These are phyloP conservation scores for Leccinum boreale DNA, from an alignment of 768 basidiomycete species.

Conservation along the genomic window DNA sequence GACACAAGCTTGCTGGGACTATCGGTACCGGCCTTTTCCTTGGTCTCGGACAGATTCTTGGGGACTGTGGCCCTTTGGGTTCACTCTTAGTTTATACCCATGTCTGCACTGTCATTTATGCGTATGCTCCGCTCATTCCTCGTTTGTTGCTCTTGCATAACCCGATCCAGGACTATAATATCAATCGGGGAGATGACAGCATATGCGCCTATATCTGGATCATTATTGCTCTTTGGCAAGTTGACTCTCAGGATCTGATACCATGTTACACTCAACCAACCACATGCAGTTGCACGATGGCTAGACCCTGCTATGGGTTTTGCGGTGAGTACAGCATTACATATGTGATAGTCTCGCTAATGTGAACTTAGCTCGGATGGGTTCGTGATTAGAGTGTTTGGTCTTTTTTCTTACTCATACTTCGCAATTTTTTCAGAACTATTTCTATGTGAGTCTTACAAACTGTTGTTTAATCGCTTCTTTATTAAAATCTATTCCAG, in stretches of 20 bases:
- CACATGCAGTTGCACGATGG: conserved; percentile 29
- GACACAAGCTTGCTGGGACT: conserved; percentile 24
- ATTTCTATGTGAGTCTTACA: conserved; percentile 30
- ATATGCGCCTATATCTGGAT: conserved; percentile 28
- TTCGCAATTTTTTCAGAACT: conserved; percentile 22
- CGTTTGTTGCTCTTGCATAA: neutral
- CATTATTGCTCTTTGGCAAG: conserved; percentile 27
- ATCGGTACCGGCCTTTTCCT: conserved; percentile 32
- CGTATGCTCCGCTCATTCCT: conserved; percentile 14
- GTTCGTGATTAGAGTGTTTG: conserved; percentile 7
- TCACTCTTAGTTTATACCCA: conserved; percentile 28
- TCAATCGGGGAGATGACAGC: conserved; percentile 31
- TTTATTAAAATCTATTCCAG: conserved; percentile 1
- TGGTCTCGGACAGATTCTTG: conserved; percentile 29
- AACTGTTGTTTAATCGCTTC: neutral
- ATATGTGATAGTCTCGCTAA: neutral
- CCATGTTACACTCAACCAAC: neutral
- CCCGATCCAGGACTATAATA: conserved; percentile 22
- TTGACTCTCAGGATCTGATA: neutral
- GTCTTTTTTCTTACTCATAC: conserved; percentile 1
- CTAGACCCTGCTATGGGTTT: conserved; percentile 32
- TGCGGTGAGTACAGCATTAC: conserved; percentile 17
- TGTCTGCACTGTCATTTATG: conserved; percentile 27
- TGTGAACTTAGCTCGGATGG: conserved; percentile 21
- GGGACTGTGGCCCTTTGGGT: conserved; percentile 26